Percentiles rank a stretch among this genome's conserved stretches.
phyloP scores from a whole-genome alignment of 2,329 filamentous ascomycete genomes.

The Venturia carpophila region DNA sequence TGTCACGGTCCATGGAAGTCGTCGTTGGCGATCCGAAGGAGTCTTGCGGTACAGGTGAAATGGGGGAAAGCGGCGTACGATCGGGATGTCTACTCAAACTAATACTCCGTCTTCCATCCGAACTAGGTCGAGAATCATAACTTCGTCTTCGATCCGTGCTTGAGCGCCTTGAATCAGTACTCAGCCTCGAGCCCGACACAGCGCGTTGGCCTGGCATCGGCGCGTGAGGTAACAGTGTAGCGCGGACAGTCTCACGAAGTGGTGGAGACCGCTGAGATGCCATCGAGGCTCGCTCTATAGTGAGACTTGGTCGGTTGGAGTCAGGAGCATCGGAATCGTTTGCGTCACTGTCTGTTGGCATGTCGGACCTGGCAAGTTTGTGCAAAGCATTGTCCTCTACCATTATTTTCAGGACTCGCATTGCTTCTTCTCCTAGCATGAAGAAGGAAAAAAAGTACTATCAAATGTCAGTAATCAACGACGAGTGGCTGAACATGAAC shows the following conservation, averaged over 20 bases:
- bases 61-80: conserved; percentile 15
- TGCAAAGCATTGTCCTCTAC: conserved; percentile 54
- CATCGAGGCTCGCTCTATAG: background rate
- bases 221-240: conserved; percentile 38
- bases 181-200: conserved; percentile 30
- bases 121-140: conserved; percentile 15
- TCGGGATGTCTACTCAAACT: conserved; percentile 50
- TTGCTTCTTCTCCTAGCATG: conserved; percentile 72
- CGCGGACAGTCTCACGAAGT: conserved; percentile 35
- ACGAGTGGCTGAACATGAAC: background rate
- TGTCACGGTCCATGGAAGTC: conserved; percentile 65
- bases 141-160: conserved; percentile 25
- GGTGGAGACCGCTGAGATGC: conserved; percentile 22
- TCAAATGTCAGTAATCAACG: conserved; percentile 6
- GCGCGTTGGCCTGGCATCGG: conserved; percentile 25
- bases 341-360: conserved; percentile 12
- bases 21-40: conserved; percentile 64
- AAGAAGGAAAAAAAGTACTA: conserved; percentile 98
- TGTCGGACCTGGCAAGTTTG: conserved; percentile 9
- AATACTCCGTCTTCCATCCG: conserved; percentile 47
- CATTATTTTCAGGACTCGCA: conserved; percentile 66
- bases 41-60: conserved; percentile 38
- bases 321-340: conserved; percentile 9
- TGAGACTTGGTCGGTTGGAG: conserved; percentile 3
- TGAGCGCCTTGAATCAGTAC: conserved; percentile 29